Conservation (phyloP, 2,329 filamentous ascomycete species). For the Emericellopsis cladophorae region DNA sequence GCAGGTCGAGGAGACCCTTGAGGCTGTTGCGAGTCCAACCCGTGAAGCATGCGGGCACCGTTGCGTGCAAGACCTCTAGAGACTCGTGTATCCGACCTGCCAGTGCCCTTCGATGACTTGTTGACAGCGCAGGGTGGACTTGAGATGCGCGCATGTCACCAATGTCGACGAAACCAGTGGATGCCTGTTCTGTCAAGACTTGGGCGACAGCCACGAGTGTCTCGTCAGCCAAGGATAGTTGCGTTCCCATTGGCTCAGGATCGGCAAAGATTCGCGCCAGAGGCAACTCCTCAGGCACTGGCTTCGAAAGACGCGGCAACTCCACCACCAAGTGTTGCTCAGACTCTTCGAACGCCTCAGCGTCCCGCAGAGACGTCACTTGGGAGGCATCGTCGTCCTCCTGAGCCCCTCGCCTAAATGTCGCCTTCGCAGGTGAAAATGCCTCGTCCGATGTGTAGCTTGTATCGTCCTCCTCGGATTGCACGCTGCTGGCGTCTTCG, state of each 20-base stretch:
- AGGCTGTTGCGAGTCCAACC: conserved; percentile 21
- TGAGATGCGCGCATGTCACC: conserved; percentile 10
- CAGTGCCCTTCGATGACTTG: conserved; percentile 26
- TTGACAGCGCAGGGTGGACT: conserved; percentile 10
- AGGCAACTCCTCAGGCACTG: conserved; percentile 34
- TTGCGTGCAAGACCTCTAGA: conserved; percentile 32
- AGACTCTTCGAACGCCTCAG: conserved; percentile 30
- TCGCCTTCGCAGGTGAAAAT: conserved; percentile 36
- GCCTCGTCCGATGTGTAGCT: conserved; percentile 36
- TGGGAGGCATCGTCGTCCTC: conserved; percentile 44
- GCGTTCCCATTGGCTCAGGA: conserved; percentile 37
- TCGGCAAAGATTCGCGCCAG: conserved; percentile 45
- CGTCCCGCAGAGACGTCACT: conserved; percentile 35
- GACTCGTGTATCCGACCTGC: conserved; percentile 30
- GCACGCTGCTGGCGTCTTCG: conserved; percentile 31
- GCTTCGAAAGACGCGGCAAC: conserved; percentile 32
- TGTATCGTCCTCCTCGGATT: conserved; percentile 43
- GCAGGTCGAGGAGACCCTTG: conserved; percentile 41
- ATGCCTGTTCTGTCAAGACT: conserved; percentile 58
- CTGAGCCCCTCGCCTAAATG: conserved; percentile 22
- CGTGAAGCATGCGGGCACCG: conserved; percentile 30
- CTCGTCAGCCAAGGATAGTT: conserved; percentile 36
- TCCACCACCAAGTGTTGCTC: conserved; percentile 35
- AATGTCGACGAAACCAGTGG: conserved; percentile 33
- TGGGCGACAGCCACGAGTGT: conserved; percentile 57